A percentile compares a stretch with the other conserved stretches of the same genome.
These are phyloP conservation scores for Durotheca rogersii DNA, from an alignment of 495 filamentous ascomycete genomes.

Conservation along the genomic window DNA sequence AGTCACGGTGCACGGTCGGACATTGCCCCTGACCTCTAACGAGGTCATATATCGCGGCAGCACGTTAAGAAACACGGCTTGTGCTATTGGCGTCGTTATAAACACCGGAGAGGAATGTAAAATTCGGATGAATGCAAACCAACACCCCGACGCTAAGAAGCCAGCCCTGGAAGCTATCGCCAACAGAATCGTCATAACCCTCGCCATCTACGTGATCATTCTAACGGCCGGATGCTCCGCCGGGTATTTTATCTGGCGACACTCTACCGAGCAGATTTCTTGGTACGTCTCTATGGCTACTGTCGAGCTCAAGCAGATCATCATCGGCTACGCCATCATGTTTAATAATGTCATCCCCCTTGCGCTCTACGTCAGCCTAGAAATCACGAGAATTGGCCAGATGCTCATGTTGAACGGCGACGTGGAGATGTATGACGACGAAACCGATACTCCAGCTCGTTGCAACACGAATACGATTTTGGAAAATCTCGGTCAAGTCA, in stretches of 20 bases:
- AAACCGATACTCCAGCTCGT: constrained; percentile 78
- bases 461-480: constrained; percentile 90
- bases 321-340: constrained; percentile 84
- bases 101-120: constrained; percentile 92
- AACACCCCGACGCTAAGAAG: constrained; percentile 83
- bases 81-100: constrained; percentile 72
- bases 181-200: constrained; percentile 77
- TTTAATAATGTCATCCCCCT: constrained; percentile 93
- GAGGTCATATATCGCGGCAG: constrained; percentile 85
- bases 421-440: constrained; percentile 86
- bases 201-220: constrained; percentile 72
- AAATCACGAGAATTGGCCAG: constrained; percentile 84
- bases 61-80: constrained; percentile 73
- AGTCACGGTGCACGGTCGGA: constrained; percentile 61
- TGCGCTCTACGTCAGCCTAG: constrained; percentile 84
- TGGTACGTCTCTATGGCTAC: constrained; percentile 73
- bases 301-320: constrained; percentile 73
- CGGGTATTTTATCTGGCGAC: constrained; percentile 74
- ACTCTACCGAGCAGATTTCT: constrained; percentile 58
- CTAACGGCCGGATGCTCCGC: constrained; percentile 75
- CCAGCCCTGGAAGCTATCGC: constrained; percentile 74
- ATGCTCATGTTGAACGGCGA: constrained; percentile 74
- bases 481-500: constrained; percentile 88
- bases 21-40: constrained; percentile 71
- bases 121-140: constrained; percentile 89